Evolutionary conservation across 495 filamentous ascomycete species (phyloP), one percentile per base, ranked within the genome.

Genomic region (Staphylotrichum longicolle): DNA sequence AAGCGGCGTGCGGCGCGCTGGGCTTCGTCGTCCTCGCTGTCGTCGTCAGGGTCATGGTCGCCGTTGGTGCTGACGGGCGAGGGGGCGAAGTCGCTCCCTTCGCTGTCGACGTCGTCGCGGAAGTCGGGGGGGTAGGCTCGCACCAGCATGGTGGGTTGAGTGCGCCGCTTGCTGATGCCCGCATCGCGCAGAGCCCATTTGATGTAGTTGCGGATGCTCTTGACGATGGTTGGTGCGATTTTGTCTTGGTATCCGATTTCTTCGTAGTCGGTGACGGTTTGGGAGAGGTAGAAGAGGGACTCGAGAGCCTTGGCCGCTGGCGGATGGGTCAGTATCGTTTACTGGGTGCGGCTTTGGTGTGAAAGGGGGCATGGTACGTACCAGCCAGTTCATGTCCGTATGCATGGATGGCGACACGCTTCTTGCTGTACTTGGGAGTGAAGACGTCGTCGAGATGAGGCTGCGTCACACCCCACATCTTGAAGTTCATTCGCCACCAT

Each of bases 301-400:
- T 74, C 72, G 7, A 74, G 64, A 1, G 72, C 72, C 39, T 72
- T 70, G 27, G 57, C 50, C 8, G 68, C 72, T 74, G 40, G 10
- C 10, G 20, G 20, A 27, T 27, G 20, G 20, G 20, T 27, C 20
- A 27, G 20, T 27, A 27, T 27, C 20, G 20, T 3, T 39, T 39
- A 39, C 37, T 6, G 10, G 37, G 37, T 39, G 6, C 5, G 37
- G 5, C 2, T 39, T 39, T 39, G 6, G 37, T 39, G 20, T 27
- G 20, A 27, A 27, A 27, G 20, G 20, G 20, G 20, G 20, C 20
- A 27, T 1, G 20, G 20, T 27, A 64, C 63, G 48, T 64, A 71
- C 72, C 70, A n/a, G 59, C 55, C 32, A 68, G 35, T 20, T 72
- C 64, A 50, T 64, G 64, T 32, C 68, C 63, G 44, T 63, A 63